Conservation (phyloP, 805 yeast species). For the Isabelozyma rhagii region DNA sequence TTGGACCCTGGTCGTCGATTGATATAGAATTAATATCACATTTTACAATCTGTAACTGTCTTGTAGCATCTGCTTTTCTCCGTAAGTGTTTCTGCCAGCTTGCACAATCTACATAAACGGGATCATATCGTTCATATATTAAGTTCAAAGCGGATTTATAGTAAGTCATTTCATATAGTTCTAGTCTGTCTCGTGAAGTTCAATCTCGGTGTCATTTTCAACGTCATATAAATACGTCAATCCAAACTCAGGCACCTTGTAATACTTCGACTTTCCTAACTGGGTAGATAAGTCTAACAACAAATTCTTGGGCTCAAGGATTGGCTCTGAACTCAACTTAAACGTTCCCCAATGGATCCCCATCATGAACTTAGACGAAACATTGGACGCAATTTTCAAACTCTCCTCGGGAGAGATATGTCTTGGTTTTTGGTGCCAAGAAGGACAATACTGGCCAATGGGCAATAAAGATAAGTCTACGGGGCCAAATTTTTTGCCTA, state of each 20-base stretch:
- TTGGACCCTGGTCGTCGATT: neutral
- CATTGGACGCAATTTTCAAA: constrained; percentile 58
- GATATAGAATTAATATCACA: neutral
- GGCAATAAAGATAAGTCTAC: constrained; percentile 69
- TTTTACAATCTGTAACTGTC: neutral
- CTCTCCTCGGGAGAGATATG: constrained; percentile 85
- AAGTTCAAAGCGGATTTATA: neutral
- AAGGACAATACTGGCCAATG: constrained; percentile 92
- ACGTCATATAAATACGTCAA: constrained; percentile 56
- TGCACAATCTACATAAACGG: too few species aligned
- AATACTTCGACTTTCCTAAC: constrained; percentile 33
- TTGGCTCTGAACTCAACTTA: constrained; percentile 82
- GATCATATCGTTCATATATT: neutral
- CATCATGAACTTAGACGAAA: constrained; percentile 59
- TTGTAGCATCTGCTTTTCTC: neutral
- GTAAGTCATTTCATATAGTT: neutral
- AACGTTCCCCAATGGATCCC: constrained; percentile 99
- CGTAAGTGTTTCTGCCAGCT: neutral
- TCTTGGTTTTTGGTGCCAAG: constrained; percentile 90
- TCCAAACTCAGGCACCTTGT: constrained; percentile 73
- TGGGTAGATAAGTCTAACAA: constrained; percentile 49
- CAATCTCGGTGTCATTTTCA: constrained; percentile 12
- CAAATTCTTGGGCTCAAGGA: constrained; percentile 72
- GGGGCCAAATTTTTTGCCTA: constrained; percentile 61
- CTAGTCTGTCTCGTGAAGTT: constrained; percentile 8